Percentiles rank a stretch among this genome's conserved stretches.
Conservation (phyloP, 2,329 filamentous ascomycete genomes). For the Cercospora nicotianae region DNA sequence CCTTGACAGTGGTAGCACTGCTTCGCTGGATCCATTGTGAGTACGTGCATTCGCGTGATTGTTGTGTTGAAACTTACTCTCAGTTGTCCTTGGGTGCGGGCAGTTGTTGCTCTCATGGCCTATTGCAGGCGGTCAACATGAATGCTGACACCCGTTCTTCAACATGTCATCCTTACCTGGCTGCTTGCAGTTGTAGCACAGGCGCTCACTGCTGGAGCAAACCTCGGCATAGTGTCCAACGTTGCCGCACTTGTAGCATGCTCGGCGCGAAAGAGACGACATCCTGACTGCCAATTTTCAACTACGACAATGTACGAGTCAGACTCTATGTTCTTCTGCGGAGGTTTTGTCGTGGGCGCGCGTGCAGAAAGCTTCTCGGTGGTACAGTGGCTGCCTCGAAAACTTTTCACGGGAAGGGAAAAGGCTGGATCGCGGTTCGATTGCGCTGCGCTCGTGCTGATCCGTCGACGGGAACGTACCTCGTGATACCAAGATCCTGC, state of each 20-base stretch:
- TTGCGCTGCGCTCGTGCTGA: constrained; percentile 1
- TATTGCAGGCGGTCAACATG: constrained; percentile 39
- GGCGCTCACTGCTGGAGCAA: constrained; percentile 94
- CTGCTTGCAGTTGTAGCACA: constrained; percentile 99
- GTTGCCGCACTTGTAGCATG: constrained; percentile 57
- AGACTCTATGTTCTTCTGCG: constrained; percentile 12
- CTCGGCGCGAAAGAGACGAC: constrained; percentile 55
- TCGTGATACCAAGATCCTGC: constrained; percentile 26
- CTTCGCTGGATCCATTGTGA: constrained; percentile 64
- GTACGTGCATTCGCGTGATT: constrained; percentile 8
- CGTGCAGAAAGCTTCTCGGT: constrained; percentile 2
- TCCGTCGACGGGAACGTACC: constrained; percentile 20
- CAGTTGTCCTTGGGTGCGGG: constrained; percentile 92
- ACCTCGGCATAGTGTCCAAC: constrained; percentile 69
- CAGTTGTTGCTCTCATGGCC: constrained; percentile 98
- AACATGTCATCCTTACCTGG: constrained; percentile 55
- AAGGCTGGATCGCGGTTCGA: constrained; percentile 7
- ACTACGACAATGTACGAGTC: constrained; percentile 21
- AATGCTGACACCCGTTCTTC: constrained; percentile 37
- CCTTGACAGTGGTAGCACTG: constrained; percentile 99
- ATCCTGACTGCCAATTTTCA: constrained; percentile 39
- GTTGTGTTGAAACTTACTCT: constrained; percentile 59
- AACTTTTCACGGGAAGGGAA: constrained; percentile 14
- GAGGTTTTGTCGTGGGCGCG: constrained; percentile 4
- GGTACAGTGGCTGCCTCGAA: constrained; percentile 18